A percentile compares a stretch with the other conserved stretches of the same genome.
Evolutionary conservation across 2,329 filamentous ascomycete genomes (phyloP).

Genomic region (Cladosporium sp.): DNA sequence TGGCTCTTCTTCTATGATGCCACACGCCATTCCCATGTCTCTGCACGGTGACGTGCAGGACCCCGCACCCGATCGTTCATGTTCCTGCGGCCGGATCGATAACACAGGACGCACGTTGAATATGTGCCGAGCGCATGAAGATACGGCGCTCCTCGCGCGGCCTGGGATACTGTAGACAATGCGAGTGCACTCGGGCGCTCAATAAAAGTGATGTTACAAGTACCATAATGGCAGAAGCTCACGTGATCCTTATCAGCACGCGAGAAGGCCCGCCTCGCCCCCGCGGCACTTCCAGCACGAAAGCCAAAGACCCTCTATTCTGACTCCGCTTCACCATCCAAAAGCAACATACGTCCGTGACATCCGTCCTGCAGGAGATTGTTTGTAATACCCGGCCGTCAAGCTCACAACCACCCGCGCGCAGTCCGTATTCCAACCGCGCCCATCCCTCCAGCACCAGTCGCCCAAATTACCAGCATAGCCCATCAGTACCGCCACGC

Average conservation of each 20-base stretch:
- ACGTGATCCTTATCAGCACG: background rate
- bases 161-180: too few species aligned
- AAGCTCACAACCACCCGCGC: background rate
- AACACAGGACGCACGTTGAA: background rate
- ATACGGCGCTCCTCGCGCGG: background rate
- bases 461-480: background rate
- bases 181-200: too few species aligned
- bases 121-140: background rate
- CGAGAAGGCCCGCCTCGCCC: background rate
- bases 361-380: constrained; percentile 7
- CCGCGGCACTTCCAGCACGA: background rate
- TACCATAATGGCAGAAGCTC: background rate
- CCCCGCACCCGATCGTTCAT: background rate
- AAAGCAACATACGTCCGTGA: constrained; percentile 12
- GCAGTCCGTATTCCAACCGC: background rate
- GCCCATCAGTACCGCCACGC: background rate
- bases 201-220: background rate
- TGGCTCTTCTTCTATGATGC: background rate
- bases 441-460: too few species aligned
- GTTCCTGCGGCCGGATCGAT: background rate
- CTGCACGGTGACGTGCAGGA: background rate
- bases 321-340: constrained; percentile 6
- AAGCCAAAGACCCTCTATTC: constrained; percentile 1
- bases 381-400: constrained; percentile 6
- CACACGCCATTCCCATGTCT: background rate